Percentiles rank a stretch among this genome's conserved stretches.
Conservation (phyloP, 2,329 filamentous ascomycete species). For the Ceratocystiopsis minuta region DNA sequence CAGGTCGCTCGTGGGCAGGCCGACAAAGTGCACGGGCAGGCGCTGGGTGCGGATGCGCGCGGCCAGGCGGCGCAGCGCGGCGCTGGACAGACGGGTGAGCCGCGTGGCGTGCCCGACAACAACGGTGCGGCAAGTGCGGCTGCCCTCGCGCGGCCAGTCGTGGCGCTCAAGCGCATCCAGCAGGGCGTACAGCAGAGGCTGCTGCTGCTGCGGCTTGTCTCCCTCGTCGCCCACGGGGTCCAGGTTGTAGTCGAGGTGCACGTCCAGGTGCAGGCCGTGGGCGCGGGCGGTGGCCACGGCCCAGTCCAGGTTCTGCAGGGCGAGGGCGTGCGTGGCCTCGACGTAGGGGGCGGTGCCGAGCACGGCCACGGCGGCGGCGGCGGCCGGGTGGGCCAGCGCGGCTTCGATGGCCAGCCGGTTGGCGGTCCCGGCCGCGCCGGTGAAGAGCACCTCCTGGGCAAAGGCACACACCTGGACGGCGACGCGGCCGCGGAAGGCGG, state of each 20-base stretch:
- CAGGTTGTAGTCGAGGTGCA: slow-evolving; percentile 56
- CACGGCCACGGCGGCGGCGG: slow-evolving; percentile 14
- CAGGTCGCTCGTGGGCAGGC: slow-evolving; percentile 51
- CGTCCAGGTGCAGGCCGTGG: slow-evolving; percentile 40
- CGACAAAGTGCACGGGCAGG: slow-evolving; percentile 48
- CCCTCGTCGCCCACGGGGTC: slow-evolving; percentile 5
- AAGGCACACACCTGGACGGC: slow-evolving; percentile 52
- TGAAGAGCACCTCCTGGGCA: slow-evolving; percentile 52
- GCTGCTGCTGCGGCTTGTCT: neutral
- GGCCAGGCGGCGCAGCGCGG: slow-evolving; percentile 31
- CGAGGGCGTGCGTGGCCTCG: slow-evolving; percentile 30
- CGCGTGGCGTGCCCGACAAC: slow-evolving; percentile 53
- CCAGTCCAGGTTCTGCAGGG: slow-evolving; percentile 43
- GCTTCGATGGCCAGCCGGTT: slow-evolving; percentile 30
- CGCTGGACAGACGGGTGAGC: slow-evolving; percentile 34
- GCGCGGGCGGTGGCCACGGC: slow-evolving; percentile 35
- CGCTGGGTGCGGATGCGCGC: slow-evolving; percentile 24
- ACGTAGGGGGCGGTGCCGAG: slow-evolving; percentile 56
- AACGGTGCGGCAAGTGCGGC: slow-evolving; percentile 21
- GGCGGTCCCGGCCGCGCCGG: slow-evolving; percentile 26
- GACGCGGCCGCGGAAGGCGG: slow-evolving; percentile 32
- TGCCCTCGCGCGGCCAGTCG: slow-evolving; percentile 26
- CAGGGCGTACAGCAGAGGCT: slow-evolving; percentile 35
- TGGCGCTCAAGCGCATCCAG: slow-evolving; percentile 29
- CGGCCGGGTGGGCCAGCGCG: slow-evolving; percentile 12